Base-by-base conservation (phyloP, 1,284 basidiomycete genomes). In the Wallemia mellicola region DNA sequence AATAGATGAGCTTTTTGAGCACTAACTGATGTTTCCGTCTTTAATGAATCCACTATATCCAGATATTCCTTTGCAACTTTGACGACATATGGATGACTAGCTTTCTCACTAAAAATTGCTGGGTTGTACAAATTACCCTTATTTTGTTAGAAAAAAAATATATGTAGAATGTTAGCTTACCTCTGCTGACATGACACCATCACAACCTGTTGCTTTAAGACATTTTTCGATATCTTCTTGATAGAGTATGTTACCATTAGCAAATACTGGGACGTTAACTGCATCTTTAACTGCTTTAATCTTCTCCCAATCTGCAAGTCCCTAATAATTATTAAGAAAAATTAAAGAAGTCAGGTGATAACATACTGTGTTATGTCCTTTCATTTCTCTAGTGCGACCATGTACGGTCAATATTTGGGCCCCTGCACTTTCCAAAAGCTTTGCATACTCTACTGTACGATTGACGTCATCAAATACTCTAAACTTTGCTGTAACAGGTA, bases 401-500 rank as follows among this genome's bases (percentile, higher is more conserved):
- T 96, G 92, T 63, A 89, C 88, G 0, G 88, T 88, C 15, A 96
- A 72, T 62, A 96, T 88, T 68, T 96, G 92, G 0, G 92, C 92
- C 0, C 92, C 94, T 0, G 92, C 89, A 0, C 80, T 73, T 70
- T 95, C 89, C 59, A 98, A 78, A 87, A 96, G 91, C 66, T 81
- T 76, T 0, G 92, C 94, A 66, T 96, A 98, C 61, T 81, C 81
- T 0, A 96, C 79, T 0, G 92, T 96, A 71, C 83, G 84, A 66
- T 86, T 82, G 2, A 85, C 69, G 0, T 81, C 80, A 1, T 84
- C 78, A 70, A 92, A 96, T 1, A 94, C 81, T 9, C 94, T 79
- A 71, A 95, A 94, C 69, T 98, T 98, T 58, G 88, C 92, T 0
- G 89, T 96, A 0, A 96, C 87, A 0, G 94, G 92, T 14, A 95